Evolutionary conservation across 2,329 filamentous ascomycete genomes (phyloP).

Genomic region (Fusarium oxysporum): DNA sequence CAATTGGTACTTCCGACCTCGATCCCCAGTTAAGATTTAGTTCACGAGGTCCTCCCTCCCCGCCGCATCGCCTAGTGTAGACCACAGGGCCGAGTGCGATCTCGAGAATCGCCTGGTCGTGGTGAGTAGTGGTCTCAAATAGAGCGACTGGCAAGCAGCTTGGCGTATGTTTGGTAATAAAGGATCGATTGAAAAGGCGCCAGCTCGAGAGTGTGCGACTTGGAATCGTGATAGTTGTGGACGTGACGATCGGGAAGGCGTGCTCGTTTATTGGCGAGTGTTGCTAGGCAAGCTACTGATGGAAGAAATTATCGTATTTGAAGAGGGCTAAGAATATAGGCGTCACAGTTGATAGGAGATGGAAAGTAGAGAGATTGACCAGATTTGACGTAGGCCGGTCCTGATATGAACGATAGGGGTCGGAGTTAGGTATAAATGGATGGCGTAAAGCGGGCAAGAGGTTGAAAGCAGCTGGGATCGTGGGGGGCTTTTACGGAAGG

Average conservation of each 20-base stretch:
- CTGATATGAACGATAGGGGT: conserved; percentile 23
- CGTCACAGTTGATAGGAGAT: neutral
- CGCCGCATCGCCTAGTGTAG: conserved; percentile 58
- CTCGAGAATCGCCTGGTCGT: conserved; percentile 22
- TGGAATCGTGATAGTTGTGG: conserved; percentile 1
- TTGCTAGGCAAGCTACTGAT: conserved; percentile 9
- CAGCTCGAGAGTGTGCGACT: neutral
- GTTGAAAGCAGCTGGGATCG: conserved; percentile 7
- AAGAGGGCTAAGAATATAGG: neutral
- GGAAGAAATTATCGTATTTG: neutral
- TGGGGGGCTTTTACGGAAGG: neutral
- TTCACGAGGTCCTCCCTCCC: conserved; percentile 56
- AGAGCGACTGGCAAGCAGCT: neutral
- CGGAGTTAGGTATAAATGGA: conserved; percentile 8
- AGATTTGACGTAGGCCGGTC: neutral
- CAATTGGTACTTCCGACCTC: conserved; percentile 45
- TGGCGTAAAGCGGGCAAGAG: conserved; percentile 31
- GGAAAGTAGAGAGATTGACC: neutral
- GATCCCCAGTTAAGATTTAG: conserved; percentile 48
- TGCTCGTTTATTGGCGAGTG: neutral
- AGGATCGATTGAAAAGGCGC: neutral
- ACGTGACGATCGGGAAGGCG: neutral
- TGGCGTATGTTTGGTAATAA: neutral
- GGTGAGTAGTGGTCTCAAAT: neutral
- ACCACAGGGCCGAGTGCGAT: conserved; percentile 40